phyloP scores from a whole-genome alignment of 106 monocot species.

The Acanthochlamys bracteata region DNA sequence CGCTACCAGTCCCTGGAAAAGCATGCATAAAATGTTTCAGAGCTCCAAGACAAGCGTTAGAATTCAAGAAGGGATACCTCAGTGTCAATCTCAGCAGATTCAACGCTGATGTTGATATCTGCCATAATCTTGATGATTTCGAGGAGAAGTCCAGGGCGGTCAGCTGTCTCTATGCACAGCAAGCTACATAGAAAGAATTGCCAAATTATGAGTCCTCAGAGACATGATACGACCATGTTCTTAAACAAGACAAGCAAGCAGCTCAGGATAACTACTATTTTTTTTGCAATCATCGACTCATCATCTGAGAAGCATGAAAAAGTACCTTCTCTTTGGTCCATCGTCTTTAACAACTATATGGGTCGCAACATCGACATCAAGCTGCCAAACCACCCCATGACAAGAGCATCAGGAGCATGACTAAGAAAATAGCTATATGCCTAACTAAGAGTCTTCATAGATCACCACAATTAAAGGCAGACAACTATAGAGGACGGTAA shows the following conservation, averaged over 20 bases:
- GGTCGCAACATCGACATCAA: slow-evolving; percentile 79
- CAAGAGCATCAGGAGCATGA: not conserved
- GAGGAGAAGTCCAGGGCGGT: slow-evolving; percentile 80
- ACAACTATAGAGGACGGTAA: not conserved
- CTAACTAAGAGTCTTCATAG: not conserved
- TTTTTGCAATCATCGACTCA: not conserved
- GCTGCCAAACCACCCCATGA: slow-evolving; percentile 16
- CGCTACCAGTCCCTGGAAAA: slow-evolving; percentile 66
- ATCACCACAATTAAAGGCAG: not conserved
- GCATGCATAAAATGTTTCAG: not conserved
- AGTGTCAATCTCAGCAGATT: slow-evolving; percentile 91
- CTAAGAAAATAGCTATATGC: not conserved
- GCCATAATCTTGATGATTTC: slow-evolving; percentile 74
- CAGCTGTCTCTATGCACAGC: slow-evolving; percentile 83
- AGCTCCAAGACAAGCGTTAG: not conserved
- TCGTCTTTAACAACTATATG: slow-evolving; percentile 70
- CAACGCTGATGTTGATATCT: slow-evolving; percentile 75
- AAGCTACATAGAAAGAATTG: slow-evolving; percentile 34
- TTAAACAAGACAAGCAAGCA: not conserved
- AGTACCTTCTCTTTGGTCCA: slow-evolving; percentile 85
- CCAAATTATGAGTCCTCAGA: not conserved
- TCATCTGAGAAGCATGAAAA: not conserved
- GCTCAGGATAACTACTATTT: not conserved
- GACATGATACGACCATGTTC: not conserved
- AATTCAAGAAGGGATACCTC: slow-evolving; percentile 47